Base-by-base conservation (phyloP, 2,329 filamentous ascomycete species). In the Exserohilum turcica region DNA sequence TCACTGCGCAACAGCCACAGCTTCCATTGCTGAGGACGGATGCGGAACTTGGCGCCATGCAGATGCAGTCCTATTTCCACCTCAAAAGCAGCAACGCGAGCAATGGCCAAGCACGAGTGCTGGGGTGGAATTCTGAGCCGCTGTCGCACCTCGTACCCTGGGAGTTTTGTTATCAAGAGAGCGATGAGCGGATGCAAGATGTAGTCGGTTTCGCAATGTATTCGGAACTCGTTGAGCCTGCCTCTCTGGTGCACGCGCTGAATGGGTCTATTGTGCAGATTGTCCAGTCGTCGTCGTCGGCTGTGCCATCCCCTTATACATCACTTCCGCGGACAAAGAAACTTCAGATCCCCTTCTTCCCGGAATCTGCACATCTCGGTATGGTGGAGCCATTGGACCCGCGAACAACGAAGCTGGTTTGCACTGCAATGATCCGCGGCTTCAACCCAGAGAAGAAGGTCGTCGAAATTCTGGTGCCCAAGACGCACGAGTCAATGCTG, bases 1-100 rank as follows among this genome's bases (percentile, higher is more conserved):
- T 91, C 4, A 82, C 86, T 5, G 86, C 87, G 1, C 63, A 66
- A 1, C 82, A 86, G 16, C 58, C 56, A 3, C 40, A 48, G 9
- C 43, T 43, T 2, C 27, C 43, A 9, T 52, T 79, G 1, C 76
- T 82, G 3, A 79, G 86, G 32, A 89, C 86, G 8, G 82, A 88
- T 0, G 80, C 84, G 0, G 86, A 92, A 56, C 73, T 90, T 2
- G 79, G 88, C 44, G 81, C 82, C 5, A 91, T 93, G 87, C 88
- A 92, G 61, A 84, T 82, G n/a, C 86, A 91, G 80, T 87, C 89
- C 0, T 93, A 92, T 63, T 91, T 93, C 65, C 90, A 93, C 67
- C 67, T 59, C 43, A 42, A 50, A 52, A 27, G 48, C 39, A 27
- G 53, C 52, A 18, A 59, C 61, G 36, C 43, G 60, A 48, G 32